Base-by-base conservation (phyloP, 2,329 filamentous ascomycete species). In the Teratosphaeria nubilosa region DNA sequence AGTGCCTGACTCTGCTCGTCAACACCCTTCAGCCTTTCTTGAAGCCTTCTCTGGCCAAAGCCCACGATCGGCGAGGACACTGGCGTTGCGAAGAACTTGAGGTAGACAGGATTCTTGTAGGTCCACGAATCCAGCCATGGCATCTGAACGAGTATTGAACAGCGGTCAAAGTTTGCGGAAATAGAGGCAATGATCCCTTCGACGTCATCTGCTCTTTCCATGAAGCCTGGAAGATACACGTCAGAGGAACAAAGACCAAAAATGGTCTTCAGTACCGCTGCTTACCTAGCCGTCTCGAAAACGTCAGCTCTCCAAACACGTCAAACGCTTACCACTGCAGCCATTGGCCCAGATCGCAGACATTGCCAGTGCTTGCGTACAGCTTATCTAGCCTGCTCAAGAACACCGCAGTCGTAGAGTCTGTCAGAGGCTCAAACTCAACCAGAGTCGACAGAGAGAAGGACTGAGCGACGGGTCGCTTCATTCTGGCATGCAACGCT, bases 241-340 rank as follows among this genome's bases (percentile, higher is more conserved):
- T 30, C 27, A 30, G 27, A 4, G 5, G 5, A 7, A 30, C 27
- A 30, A 30, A 30, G 27, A 5, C 5, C 27, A 30, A 5, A 5
- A 7, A 4, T 30, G 57, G 4, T 16, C 16, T 3, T 37, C 16
- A 16, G 34, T 10, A 37, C 11, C 16, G 34, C 34, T 37, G 11
- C 34, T 37, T 16, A 37, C 34, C 34, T 16, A 16, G 34, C 16
- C 60, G 59, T 53, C 62, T 60, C 3, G 56, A 59, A 50, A 66
- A 66, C 1, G 63, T 66, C 14, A 66, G 57, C 37, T 60, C 64
- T 6, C 86, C 86, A 61, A 90, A 89, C 11, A 90, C 86, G 68
- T 91, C 87, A 66, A 90, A 90, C 0, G 88, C 87, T 64, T 88
- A 90, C 68, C 85, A 90, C 67, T 91, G 87, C 56, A 91, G 74